Evolutionary conservation across 768 basidiomycete genomes (phyloP).

Genomic region (Leccinum ochraceum): DNA sequence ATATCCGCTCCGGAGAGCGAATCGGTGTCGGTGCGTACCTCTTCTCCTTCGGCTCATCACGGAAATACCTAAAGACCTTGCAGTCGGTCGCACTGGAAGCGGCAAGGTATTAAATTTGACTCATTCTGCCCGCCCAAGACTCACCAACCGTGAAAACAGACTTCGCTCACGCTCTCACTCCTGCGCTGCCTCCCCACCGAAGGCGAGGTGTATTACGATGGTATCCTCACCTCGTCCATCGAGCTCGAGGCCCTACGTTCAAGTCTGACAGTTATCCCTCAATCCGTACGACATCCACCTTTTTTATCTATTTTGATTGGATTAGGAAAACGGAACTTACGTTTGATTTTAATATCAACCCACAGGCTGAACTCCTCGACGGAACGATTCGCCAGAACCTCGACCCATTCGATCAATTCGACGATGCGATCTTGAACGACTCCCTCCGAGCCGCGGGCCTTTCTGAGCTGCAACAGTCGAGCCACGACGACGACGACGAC

Average conservation of each 20-base stretch:
- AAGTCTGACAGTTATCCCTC: constrained; percentile 62
- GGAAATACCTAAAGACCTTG: neutral
- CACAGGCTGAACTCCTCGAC: constrained; percentile 36
- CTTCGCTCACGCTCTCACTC: constrained; percentile 52
- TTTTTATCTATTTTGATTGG: too few relatives aligned
- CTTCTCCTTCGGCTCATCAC: neutral
- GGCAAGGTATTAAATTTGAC: constrained; percentile 2
- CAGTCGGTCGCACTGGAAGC: constrained; percentile 13
- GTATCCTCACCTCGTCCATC: constrained; percentile 44
- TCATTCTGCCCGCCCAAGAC: neutral
- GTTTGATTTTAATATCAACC: neutral
- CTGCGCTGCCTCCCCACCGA: constrained; percentile 50
- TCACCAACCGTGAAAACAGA: constrained; percentile 27
- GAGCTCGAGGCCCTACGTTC: constrained; percentile 58
- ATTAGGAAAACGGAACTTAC: neutral
- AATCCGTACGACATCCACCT: constrained; percentile 16
- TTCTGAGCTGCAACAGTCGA: constrained; percentile 26
- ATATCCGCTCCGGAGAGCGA: constrained; percentile 9
- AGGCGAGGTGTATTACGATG: constrained; percentile 57
- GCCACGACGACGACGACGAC: neutral
- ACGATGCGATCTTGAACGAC: constrained; percentile 44
- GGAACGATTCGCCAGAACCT: constrained; percentile 49
- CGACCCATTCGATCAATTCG: constrained; percentile 50
- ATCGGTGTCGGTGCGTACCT: constrained; percentile 9
- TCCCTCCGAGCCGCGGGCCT: constrained; percentile 44